phyloP scores from a whole-genome alignment of 2,329 filamentous ascomycete species.

The Fusarium albosuccineum region DNA sequence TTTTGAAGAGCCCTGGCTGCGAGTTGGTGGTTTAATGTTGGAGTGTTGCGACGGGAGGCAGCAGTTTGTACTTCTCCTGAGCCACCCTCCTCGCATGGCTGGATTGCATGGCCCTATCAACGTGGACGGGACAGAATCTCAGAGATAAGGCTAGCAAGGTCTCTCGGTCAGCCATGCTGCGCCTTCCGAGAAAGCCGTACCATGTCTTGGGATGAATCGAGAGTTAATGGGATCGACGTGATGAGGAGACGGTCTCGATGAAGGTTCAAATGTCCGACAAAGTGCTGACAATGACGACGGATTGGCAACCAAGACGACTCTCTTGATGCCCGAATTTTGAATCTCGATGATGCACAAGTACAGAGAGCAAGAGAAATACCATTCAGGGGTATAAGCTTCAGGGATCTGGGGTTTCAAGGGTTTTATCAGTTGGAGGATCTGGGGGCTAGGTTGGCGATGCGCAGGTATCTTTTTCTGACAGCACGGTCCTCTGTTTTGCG shows the following conservation, averaged over 20 bases:
- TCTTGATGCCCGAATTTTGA: no score
- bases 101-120: background rate
- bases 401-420: background rate
- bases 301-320: no score
- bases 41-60: background rate
- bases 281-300: no score
- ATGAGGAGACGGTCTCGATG: background rate
- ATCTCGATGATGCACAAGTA: no score
- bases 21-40: background rate
- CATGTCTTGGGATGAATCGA: background rate
- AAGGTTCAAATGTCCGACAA: background rate
- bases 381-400: background rate
- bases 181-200: background rate
- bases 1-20: background rate
- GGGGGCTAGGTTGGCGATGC: background rate
- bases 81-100: no score
- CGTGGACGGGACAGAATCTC: constrained; percentile 4
- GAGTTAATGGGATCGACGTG: background rate
- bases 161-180: constrained; percentile 5
- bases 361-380: background rate
- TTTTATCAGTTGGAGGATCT: background rate
- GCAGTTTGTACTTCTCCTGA: no score
- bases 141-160: constrained; percentile 14
- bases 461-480: background rate
- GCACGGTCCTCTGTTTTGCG: background rate